Evolutionary conservation across 352 stramenopile species (phyloP).

Genomic region (Phytopythium mirpurense): DNA sequence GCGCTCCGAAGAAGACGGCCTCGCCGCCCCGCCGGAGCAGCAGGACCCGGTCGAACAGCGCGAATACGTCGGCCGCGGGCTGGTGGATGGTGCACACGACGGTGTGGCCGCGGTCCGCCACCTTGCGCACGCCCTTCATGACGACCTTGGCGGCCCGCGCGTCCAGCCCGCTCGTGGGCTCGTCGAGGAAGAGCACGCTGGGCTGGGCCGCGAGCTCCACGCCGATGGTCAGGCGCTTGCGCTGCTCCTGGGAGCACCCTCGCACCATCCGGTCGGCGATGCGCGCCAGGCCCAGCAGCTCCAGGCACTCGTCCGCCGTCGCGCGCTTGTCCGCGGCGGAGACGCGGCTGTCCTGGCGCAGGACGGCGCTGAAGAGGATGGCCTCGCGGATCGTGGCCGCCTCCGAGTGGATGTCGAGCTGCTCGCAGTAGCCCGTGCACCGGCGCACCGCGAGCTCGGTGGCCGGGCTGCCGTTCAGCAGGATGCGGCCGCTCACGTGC

Average conservation of each 20-base stretch:
- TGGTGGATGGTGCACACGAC: conserved; percentile 90
- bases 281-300: conserved; percentile 17
- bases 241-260: conserved; percentile 31
- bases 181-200: conserved; percentile 72
- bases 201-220: conserved; percentile 73
- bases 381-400: conserved; percentile 85
- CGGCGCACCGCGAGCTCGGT: too few relatives aligned
- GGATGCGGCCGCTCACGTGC: too few relatives aligned
- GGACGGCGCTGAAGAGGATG: conserved; percentile 77
- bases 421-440: conserved; percentile 41
- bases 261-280: conserved; percentile 33
- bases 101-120: conserved; percentile 46
- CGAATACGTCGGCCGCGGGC: conserved; percentile 68
- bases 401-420: conserved; percentile 84
- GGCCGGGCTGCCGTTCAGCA: too few relatives aligned
- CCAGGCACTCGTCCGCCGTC: conserved; percentile 24
- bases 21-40: conserved; percentile 3
- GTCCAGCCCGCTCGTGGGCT: conserved; percentile 79
- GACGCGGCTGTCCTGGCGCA: conserved; percentile 36
- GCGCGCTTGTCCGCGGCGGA: conserved; percentile 20
- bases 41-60: conserved; percentile 61
- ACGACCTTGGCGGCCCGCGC: conserved; percentile 66
- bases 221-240: conserved; percentile 42
- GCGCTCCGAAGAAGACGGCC: conserved; percentile 25
- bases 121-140: conserved; percentile 75